phyloP scores from a whole-genome alignment of 768 basidiomycete species.

The Sarcomyxa edulis region DNA sequence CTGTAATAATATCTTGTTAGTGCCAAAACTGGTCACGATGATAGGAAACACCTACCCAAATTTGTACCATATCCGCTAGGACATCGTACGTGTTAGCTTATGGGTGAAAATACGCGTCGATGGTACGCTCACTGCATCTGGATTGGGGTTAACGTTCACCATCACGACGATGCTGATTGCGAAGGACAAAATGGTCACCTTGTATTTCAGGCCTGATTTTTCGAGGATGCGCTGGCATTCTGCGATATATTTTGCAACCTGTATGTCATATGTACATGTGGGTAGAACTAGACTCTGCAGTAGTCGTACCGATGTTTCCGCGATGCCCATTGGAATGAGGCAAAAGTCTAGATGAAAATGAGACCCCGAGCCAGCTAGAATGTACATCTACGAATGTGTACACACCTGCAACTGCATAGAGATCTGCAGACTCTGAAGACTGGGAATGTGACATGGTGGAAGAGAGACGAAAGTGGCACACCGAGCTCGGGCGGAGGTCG shows the following conservation, averaged over 20 bases:
- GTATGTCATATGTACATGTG: no score
- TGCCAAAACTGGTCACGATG: background rate
- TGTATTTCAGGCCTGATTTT: constrained; percentile 77
- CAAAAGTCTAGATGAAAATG: constrained; percentile 62
- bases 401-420: constrained; percentile 76
- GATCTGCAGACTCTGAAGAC: constrained; percentile 26
- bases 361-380: constrained; percentile 3
- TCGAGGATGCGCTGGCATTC: constrained; percentile 81
- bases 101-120: background rate
- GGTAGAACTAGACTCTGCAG: constrained; percentile 4
- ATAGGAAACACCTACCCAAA: constrained; percentile 41
- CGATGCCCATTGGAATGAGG: constrained; percentile 81
- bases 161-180: constrained; percentile 1
- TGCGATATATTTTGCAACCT: constrained; percentile 77
- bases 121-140: constrained; percentile 62
- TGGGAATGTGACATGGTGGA: background rate
- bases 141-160: constrained; percentile 7
- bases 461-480: constrained; percentile 6
- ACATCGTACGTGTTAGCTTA: constrained; percentile 3
- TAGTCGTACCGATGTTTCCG: constrained; percentile 55
- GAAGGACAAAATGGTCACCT: constrained; percentile 38
- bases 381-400: background rate
- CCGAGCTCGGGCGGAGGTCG: background rate
- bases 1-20: constrained; percentile 24
- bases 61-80: constrained; percentile 89